These are phyloP conservation scores for Curvularia eragrostidis DNA, from an alignment of 2,329 filamentous ascomycete species.

Conservation along the genomic window DNA sequence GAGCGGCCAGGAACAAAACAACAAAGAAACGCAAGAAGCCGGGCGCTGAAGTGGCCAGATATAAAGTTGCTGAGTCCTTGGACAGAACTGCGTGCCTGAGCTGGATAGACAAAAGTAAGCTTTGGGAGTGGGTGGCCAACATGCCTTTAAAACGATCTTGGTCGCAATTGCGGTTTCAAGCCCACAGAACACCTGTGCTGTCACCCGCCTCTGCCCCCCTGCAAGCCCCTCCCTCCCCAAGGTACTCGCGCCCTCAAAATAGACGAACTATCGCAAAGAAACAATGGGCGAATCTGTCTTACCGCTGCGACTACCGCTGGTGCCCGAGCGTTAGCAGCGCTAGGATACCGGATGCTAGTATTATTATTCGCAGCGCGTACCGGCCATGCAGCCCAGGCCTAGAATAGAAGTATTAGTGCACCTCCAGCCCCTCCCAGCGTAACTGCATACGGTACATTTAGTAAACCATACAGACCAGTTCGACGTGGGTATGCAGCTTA, in stretches of 20 bases:
- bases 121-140: conserved; percentile 24
- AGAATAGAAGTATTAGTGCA: conserved; percentile 29
- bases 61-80: conserved; percentile 20
- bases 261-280: conserved; percentile 17
- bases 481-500: conserved; percentile 6
- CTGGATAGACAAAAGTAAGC: conserved; percentile 20
- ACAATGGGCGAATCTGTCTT: conserved; percentile 29
- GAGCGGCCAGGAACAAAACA: conserved; percentile 30
- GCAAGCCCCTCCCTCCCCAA: conserved; percentile 1
- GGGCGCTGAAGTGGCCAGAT: conserved; percentile 18
- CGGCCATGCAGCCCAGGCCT: conserved; percentile 19
- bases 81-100: conserved; percentile 21
- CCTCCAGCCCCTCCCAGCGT: conserved; percentile 7
- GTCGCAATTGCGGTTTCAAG: conserved; percentile 42
- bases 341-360: conserved; percentile 11
- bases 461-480: conserved; percentile 7
- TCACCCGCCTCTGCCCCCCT: conserved; percentile 14
- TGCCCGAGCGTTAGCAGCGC: conserved; percentile 10
- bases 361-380: conserved; percentile 40
- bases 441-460: conserved; percentile 25
- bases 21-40: conserved; percentile 15
- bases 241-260: conserved; percentile 7
- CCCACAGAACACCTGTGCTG: conserved; percentile 17
- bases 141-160: conserved; percentile 46
- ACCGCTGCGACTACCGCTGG: conserved; percentile 23